Conservation (phyloP, 2,329 filamentous ascomycete genomes). For the Curvularia verruculosa region DNA sequence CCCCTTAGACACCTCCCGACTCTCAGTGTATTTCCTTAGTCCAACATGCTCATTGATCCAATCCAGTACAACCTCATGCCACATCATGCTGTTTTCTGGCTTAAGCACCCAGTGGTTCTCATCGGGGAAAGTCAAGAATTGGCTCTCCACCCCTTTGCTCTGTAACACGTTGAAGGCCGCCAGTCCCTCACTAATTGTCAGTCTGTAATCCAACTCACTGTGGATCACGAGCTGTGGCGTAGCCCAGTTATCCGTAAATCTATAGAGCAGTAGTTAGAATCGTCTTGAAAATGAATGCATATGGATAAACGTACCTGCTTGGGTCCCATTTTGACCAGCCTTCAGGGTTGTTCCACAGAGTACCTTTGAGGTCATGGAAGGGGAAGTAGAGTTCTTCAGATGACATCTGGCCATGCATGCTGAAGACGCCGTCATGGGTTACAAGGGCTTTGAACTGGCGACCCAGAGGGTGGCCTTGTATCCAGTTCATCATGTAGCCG, state of each 20-base stretch:
- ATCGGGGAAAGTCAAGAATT: constrained; percentile 80
- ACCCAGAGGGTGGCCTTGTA: constrained; percentile 83
- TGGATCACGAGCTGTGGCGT: constrained; percentile 92
- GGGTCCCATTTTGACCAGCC: constrained; percentile 66
- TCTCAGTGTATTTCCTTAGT: constrained; percentile 52
- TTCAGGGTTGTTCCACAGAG: constrained; percentile 48
- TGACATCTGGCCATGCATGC: constrained; percentile 57
- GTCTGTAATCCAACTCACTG: constrained; percentile 85
- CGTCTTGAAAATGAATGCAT: neutral
- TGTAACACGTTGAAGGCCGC: constrained; percentile 87
- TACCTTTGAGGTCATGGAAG: constrained; percentile 52
- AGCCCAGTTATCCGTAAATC: constrained; percentile 69
- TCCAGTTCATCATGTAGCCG: constrained; percentile 70
- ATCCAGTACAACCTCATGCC: constrained; percentile 83
- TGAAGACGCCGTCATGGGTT: constrained; percentile 86
- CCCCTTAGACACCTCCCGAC: constrained; percentile 13
- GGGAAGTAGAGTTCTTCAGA: constrained; percentile 61
- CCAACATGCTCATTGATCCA: constrained; percentile 71
- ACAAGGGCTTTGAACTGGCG: constrained; percentile 87
- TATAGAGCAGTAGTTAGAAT: neutral
- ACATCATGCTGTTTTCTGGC: constrained; percentile 86
- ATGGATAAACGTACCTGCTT: constrained; percentile 35
- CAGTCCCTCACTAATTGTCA: constrained; percentile 84
- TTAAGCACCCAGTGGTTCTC: constrained; percentile 87
- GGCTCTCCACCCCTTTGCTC: constrained; percentile 73